phyloP scores from a whole-genome alignment of 2,329 filamentous ascomycete species.

The Fusarium sp. region DNA sequence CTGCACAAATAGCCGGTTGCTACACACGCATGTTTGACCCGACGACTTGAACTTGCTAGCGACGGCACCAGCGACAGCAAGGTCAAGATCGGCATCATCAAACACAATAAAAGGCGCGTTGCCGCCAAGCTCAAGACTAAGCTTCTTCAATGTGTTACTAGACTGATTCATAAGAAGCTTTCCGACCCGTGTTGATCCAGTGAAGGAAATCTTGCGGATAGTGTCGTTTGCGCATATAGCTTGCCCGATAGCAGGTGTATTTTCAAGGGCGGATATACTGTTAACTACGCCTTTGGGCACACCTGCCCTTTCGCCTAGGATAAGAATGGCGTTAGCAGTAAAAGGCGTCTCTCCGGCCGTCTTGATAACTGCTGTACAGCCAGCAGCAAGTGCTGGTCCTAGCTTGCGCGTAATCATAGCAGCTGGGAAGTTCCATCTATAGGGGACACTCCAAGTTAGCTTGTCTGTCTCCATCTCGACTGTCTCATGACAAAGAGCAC shows the following conservation, averaged over 20 bases:
- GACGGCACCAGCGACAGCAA: slow-evolving; percentile 75
- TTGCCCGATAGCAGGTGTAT: slow-evolving; percentile 76
- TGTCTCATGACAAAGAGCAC: too few relatives aligned
- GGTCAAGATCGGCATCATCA: slow-evolving; percentile 80
- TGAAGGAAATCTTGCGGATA: slow-evolving; percentile 82
- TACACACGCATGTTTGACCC: slow-evolving; percentile 91
- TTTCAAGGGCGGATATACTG: slow-evolving; percentile 75
- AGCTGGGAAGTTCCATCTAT: slow-evolving; percentile 69
- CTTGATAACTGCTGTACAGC: slow-evolving; percentile 85
- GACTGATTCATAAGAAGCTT: slow-evolving; percentile 79
- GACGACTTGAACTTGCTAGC: slow-evolving; percentile 88
- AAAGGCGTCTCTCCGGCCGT: slow-evolving; percentile 92
- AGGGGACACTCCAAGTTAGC: too few relatives aligned
- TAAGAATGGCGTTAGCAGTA: slow-evolving; percentile 85
- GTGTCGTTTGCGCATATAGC: slow-evolving; percentile 73
- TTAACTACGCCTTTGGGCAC: slow-evolving; percentile 55
- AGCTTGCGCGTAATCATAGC: slow-evolving; percentile 64
- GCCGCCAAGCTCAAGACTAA: slow-evolving; percentile 78
- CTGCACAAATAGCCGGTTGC: slow-evolving; percentile 83
- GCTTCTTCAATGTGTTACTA: slow-evolving; percentile 75
- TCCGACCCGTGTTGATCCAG: slow-evolving; percentile 68
- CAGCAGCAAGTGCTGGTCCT: slow-evolving; percentile 73
- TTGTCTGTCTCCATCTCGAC: too few relatives aligned
- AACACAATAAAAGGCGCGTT: slow-evolving; percentile 86
- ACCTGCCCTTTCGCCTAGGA: slow-evolving; percentile 85